Conservation (phyloP, 306 rosid genomes). For the Albizia julibrissin region DNA sequence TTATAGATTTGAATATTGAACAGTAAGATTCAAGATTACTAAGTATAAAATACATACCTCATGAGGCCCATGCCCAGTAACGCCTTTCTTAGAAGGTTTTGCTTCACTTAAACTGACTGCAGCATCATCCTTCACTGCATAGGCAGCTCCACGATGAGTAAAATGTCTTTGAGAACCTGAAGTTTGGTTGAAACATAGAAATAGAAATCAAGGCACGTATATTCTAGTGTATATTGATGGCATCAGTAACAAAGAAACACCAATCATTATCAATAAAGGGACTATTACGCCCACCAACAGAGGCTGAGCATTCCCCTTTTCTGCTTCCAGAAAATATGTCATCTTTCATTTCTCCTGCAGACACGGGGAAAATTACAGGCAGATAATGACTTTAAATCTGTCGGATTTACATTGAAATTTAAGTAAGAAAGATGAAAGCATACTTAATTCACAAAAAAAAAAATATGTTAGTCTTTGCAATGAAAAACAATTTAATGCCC, state of each 20-base stretch:
- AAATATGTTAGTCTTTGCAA: slow-evolving; percentile 14
- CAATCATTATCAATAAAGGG: slow-evolving; percentile 59
- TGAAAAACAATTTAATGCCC: slow-evolving; percentile 12
- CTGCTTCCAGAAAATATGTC: slow-evolving; percentile 47
- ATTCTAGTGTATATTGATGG: neutral
- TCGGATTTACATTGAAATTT: slow-evolving; percentile 27
- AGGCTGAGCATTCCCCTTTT: slow-evolving; percentile 52
- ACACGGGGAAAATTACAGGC: slow-evolving; percentile 31
- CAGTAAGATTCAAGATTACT: neutral
- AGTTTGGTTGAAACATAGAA: slow-evolving; percentile 7
- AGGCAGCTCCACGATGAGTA: slow-evolving; percentile 73
- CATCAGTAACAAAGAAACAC: slow-evolving; percentile 30
- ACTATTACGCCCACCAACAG: slow-evolving; percentile 55
- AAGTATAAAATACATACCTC: slow-evolving; percentile 59
- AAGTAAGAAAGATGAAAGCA: slow-evolving; percentile 9
- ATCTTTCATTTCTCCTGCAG: slow-evolving; percentile 52
- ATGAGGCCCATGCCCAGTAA: slow-evolving; percentile 55
- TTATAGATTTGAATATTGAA: neutral
- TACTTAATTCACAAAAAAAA: neutral
- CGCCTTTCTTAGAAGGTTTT: slow-evolving; percentile 74
- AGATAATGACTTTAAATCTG: slow-evolving; percentile 29
- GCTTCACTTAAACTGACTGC: slow-evolving; percentile 62
- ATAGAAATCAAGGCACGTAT: slow-evolving; percentile 23
- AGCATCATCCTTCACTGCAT: slow-evolving; percentile 63
- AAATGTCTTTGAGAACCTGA: slow-evolving; percentile 68